Percentiles rank a stretch among this genome's conserved stretches.
Conservation (phyloP, 2,329 filamentous ascomycete species). For the Orbilia ellipsospora region DNA sequence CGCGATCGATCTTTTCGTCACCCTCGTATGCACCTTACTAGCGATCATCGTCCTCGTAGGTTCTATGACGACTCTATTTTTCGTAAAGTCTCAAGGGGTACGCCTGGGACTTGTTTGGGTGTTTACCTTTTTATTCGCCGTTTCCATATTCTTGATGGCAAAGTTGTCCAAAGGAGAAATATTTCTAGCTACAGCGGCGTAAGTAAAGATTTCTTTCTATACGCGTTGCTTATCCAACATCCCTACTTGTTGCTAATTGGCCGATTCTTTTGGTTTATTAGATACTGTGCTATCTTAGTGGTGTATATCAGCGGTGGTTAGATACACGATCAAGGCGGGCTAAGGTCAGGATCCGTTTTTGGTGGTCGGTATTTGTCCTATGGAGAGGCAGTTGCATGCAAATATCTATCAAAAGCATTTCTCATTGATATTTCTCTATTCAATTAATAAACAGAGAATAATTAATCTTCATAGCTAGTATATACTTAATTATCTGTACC, state of each 20-base stretch:
- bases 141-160: constrained; percentile 58
- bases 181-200: constrained; percentile 60
- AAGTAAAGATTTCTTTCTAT: constrained; percentile 46
- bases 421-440: background rate
- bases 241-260: no score
- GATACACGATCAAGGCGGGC: background rate
- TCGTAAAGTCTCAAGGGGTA: constrained; percentile 49
- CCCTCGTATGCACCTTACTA: constrained; percentile 56
- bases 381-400: background rate
- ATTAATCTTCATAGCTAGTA: background rate
- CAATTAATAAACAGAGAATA: background rate
- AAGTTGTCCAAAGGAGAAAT: constrained; percentile 60
- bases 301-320: constrained; percentile 53
- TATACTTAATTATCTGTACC: background rate
- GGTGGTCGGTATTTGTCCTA: background rate
- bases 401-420: background rate
- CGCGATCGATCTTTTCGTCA: constrained; percentile 49
- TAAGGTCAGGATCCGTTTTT: no score
- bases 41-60: constrained; percentile 56
- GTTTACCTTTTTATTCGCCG: constrained; percentile 59
- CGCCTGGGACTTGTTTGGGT: constrained; percentile 58
- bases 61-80: constrained; percentile 57
- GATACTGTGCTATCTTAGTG: constrained; percentile 49
- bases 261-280: background rate
- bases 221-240: background rate